phyloP scores from a whole-genome alignment of 352 stramenopile genomes.

The Phytophthora parvispora region DNA sequence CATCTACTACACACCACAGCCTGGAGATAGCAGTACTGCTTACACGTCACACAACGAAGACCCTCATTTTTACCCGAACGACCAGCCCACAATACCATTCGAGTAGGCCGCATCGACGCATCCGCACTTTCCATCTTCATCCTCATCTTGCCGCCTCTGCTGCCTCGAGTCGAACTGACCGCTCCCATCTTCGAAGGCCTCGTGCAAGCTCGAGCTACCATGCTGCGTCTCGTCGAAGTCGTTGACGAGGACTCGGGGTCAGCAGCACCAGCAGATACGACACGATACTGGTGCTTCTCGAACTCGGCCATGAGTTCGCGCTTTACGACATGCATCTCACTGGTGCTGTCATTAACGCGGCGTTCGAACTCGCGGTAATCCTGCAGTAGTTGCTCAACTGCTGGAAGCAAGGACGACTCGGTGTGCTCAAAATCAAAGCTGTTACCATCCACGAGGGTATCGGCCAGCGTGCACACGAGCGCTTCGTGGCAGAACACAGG shows the following conservation, averaged over 20 bases:
- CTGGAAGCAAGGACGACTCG: slow-evolving; percentile 64
- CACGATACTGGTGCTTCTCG: slow-evolving; percentile 41
- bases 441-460: slow-evolving; percentile 69
- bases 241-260: slow-evolving; percentile 27
- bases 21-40: slow-evolving; percentile 90
- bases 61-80: slow-evolving; percentile 82
- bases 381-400: slow-evolving; percentile 66
- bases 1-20: slow-evolving; percentile 85
- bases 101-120: slow-evolving; percentile 48
- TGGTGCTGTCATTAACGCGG: slow-evolving; percentile 32
- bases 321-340: slow-evolving; percentile 33
- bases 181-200: slow-evolving; percentile 17
- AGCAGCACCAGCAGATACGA: not conserved
- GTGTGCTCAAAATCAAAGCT: slow-evolving; percentile 62
- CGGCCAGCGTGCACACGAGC: slow-evolving; percentile 79
- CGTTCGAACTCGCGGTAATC: slow-evolving; percentile 68
- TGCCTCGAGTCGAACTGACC: slow-evolving; percentile 16
- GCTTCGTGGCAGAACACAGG: slow-evolving; percentile 91
- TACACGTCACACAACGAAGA: slow-evolving; percentile 77
- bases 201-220: slow-evolving; percentile 40
- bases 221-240: slow-evolving; percentile 42
- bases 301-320: slow-evolving; percentile 69
- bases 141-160: slow-evolving; percentile 41
- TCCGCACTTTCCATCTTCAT: slow-evolving; percentile 28
- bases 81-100: slow-evolving; percentile 88